Conservation (phyloP, 73 alveolate species). For the Urostyla sp. region DNA sequence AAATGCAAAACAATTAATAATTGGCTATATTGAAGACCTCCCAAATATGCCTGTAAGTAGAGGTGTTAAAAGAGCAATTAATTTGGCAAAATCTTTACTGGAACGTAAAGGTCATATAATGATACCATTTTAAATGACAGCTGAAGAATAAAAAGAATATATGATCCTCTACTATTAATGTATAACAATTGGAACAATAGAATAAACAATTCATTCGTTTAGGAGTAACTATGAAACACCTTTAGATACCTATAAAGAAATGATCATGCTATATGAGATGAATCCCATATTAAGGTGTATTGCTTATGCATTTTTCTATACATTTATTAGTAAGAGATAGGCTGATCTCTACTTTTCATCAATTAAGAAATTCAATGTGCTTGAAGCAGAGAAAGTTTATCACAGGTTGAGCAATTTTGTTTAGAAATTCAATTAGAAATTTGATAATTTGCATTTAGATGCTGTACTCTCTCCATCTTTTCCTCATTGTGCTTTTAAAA, state of each 20-base stretch:
- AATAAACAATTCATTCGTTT: not conserved
- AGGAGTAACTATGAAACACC: not conserved
- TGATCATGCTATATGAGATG: not conserved
- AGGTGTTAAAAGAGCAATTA: constrained; percentile 53
- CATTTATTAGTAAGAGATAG: not conserved
- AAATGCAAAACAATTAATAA: constrained; percentile 56
- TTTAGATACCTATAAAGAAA: not conserved
- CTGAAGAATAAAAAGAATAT: not conserved
- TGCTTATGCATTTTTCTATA: not conserved
- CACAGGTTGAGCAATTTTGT: no score
- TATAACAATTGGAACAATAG: constrained; percentile 3
- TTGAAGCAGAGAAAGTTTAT: no score
- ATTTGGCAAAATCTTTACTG: constrained; percentile 23
- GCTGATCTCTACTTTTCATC: no score
- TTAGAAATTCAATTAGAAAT: no score
- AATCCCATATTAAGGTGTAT: not conserved
- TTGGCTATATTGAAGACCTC: constrained; percentile 74
- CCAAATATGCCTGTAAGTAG: constrained; percentile 7
- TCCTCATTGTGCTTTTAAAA: constrained; percentile 19
- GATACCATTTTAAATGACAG: constrained; percentile 45
- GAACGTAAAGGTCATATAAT: constrained; percentile 50
- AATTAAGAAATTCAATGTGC: no score
- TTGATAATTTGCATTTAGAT: not conserved
- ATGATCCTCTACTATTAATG: not conserved
- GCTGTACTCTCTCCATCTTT: constrained; percentile 8